Conservation (phyloP, 2,329 filamentous ascomycete species). For the Tolypocladium tropicale region DNA sequence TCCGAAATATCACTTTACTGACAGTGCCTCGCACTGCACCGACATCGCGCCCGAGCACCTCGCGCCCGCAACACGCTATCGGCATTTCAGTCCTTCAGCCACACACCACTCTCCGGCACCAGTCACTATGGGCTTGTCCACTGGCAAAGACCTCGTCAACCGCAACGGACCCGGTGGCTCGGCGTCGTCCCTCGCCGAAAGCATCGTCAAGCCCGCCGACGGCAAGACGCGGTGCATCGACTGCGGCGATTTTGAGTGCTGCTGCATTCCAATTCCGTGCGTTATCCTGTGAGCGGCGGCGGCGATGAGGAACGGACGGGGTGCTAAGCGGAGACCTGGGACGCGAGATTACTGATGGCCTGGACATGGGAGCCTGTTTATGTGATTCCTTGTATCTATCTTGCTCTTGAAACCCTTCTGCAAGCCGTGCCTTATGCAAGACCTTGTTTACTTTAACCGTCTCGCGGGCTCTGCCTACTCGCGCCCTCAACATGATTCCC, state of each 20-base stretch:
- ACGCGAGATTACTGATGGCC: background rate
- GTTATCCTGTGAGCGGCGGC: slow-evolving; percentile 31
- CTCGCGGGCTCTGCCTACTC: background rate
- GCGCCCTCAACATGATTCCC: background rate
- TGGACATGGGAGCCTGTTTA: background rate
- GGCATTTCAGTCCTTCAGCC: no score
- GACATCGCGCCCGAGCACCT: background rate
- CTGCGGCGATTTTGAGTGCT: slow-evolving; percentile 41
- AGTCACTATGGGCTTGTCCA: slow-evolving; percentile 11
- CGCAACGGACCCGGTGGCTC: slow-evolving; percentile 37
- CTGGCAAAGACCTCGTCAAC: slow-evolving; percentile 12
- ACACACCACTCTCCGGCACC: background rate
- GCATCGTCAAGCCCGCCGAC: slow-evolving; percentile 38
- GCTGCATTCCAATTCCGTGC: slow-evolving; percentile 43
- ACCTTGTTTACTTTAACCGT: background rate
- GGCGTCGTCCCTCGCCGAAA: slow-evolving; percentile 36
- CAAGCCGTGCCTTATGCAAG: background rate
- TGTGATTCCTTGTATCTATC: background rate
- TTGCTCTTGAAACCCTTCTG: background rate
- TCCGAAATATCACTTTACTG: no score
- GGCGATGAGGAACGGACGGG: background rate
- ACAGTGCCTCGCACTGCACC: background rate
- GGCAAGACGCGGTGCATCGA: slow-evolving; percentile 38
- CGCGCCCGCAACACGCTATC: background rate
- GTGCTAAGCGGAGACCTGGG: background rate